Conservation (phyloP, 106 monocot species). For the Platanthera zijinensis region DNA sequence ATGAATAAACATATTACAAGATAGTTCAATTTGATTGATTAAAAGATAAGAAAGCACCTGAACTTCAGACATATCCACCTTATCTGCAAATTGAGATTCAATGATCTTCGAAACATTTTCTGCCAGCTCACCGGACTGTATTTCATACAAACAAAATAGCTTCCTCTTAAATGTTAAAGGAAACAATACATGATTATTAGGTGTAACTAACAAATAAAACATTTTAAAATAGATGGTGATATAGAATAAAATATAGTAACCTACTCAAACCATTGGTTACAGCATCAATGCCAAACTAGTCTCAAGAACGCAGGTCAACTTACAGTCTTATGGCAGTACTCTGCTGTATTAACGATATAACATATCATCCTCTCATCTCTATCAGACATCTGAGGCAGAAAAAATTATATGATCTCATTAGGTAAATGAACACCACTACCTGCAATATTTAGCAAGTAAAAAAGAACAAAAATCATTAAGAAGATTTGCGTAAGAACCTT, state of each 20-base stretch:
- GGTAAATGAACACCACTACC: background rate
- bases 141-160: background rate
- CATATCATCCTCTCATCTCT: constrained; percentile 97
- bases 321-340: constrained; percentile 96
- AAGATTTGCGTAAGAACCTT: constrained; percentile 40
- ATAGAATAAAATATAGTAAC: background rate
- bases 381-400: constrained; percentile 68
- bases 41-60: constrained; percentile 39
- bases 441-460: constrained; percentile 1
- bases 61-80: constrained; percentile 95
- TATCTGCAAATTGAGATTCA: constrained; percentile 72
- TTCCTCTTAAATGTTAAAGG: background rate
- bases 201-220: background rate
- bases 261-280: background rate
- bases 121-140: constrained; percentile 92
- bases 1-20: background rate
- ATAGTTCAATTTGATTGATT: background rate
- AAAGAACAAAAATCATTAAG: constrained; percentile 5
- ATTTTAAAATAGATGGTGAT: background rate
- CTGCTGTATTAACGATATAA: constrained; percentile 95
- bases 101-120: constrained; percentile 98
- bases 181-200: background rate
- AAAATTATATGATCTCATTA: constrained; percentile 7
- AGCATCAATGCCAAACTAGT: background rate
- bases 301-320: constrained; percentile 11